Evolutionary conservation across 495 filamentous ascomycete species (phyloP).

Genomic region (Staphylotrichum longicolle): DNA sequence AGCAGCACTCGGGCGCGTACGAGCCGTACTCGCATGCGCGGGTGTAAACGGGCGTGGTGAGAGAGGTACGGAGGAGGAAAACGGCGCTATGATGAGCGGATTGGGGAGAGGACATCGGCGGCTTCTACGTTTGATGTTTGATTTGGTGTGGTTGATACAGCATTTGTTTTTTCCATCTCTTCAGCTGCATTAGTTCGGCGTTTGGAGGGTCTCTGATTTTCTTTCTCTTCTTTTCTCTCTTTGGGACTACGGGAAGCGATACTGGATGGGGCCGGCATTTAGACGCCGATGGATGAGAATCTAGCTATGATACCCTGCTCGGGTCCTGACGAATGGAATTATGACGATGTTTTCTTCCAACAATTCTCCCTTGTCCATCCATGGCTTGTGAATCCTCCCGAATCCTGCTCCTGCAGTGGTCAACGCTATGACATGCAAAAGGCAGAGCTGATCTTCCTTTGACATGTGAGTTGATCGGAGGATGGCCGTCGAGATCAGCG

Average conservation of each 20-base stretch:
- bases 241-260: constrained; percentile 3
- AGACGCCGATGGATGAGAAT: constrained; percentile 9
- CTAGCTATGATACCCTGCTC: constrained; percentile 15
- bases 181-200: constrained; percentile 24
- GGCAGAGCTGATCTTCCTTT: too few species aligned
- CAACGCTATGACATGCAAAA: too few species aligned
- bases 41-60: constrained; percentile 31
- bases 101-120: too few species aligned
- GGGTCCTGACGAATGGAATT: constrained; percentile 11
- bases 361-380: neutral
- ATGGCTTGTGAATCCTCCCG: neutral
- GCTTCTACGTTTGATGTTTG: neutral
- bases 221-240: neutral
- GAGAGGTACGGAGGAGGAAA: neutral
- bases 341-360: constrained; percentile 2
- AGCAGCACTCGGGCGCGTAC: constrained; percentile 42
- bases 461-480: too few species aligned
- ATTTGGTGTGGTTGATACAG: neutral
- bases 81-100: too few species aligned
- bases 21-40: constrained; percentile 53
- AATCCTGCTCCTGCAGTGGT: too few species aligned
- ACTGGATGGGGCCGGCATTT: neutral
- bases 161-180: constrained; percentile 8
- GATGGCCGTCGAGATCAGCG: too few species aligned
- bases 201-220: constrained; percentile 9